Base-by-base conservation (phyloP, 305 asterid genomes). In the Striga hermonthica region DNA sequence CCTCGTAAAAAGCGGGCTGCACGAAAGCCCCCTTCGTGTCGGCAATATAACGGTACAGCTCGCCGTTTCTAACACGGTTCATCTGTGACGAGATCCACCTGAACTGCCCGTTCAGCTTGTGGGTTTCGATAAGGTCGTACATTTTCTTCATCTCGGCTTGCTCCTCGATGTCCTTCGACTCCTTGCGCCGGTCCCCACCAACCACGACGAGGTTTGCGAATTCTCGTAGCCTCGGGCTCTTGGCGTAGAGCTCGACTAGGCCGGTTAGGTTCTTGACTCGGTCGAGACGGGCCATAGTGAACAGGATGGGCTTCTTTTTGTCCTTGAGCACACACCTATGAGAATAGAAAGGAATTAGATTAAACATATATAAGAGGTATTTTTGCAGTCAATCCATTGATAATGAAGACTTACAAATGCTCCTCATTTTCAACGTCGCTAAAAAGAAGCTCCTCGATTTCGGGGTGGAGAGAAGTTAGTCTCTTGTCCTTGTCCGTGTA, bases 61-160 rank as follows among this genome's bases (percentile, higher is more conserved):
- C 96, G 3, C 96, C 96, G 6, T 88, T 88, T 75, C 96, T 78
- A 28, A 82, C 84, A 1, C 96, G 86, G 83, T 88, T 84, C 96
- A 88, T 88, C 59, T 88, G 96, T 34, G 96, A 86, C 10, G 94
- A 86, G 55, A 88, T 88, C 96, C 96, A 88, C 68, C 96, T 65
- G 83, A 88, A 84, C 12, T 88, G 96, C 16, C 96, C 95, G 4
- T 86, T 81, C 67, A 88, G 76, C 1, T 80, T 74, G 79, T 88
- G 74, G 34, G 82, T 73, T 44, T 85, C 90, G 3, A 88, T 88
- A 9, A 88, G 82, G 49, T 60, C 71, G 50, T 88, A 82, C 96
- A 88, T 88, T 57, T 84, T 88, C 65, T 86, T 86, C 88, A 82
- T 81, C 82, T 88, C 89, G 3, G 83, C 86, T 54, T 86, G 94